Evolutionary conservation across 2,329 filamentous ascomycete genomes (phyloP).

Genomic region (Calonectria crousiana): DNA sequence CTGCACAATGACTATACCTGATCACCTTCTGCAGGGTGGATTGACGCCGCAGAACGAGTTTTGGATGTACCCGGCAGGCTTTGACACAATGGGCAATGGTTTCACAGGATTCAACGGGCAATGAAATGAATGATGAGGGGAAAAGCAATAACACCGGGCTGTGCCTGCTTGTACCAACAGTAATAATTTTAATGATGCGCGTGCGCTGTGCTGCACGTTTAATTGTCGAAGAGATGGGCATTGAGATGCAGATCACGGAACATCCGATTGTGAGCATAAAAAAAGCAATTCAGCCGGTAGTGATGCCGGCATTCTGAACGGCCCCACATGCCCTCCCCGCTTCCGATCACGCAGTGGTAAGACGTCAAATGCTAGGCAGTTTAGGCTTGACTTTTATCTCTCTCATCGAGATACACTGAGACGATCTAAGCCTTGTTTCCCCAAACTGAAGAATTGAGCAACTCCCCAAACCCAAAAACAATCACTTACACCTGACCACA

Average conservation of each 20-base stretch:
- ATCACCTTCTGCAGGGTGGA: constrained; percentile 40
- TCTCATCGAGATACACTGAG: neutral
- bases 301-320: neutral
- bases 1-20: constrained; percentile 33
- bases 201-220: constrained; percentile 17
- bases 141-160: constrained; percentile 18
- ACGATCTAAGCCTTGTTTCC: neutral
- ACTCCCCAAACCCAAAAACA: neutral
- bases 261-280: neutral
- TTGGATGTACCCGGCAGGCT: constrained; percentile 45
- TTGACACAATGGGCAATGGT: constrained; percentile 35
- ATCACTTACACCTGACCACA: neutral
- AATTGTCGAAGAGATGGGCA: constrained; percentile 4
- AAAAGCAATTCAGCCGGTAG: neutral
- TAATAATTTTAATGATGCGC: constrained; percentile 24
- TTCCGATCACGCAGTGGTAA: constrained; percentile 14
- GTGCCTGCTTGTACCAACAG: constrained; percentile 35
- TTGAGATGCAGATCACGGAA: neutral
- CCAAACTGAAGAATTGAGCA: neutral
- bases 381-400: neutral
- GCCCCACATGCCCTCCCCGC: constrained; percentile 22
- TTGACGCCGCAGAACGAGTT: constrained; percentile 45
- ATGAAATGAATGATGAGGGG: constrained; percentile 11
- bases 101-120: constrained; percentile 44
- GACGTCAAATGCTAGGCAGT: neutral